Evolutionary conservation across 306 rosid species (phyloP), one percentile per base, ranked within the genome.

Genomic region (Neltuma alba): DNA sequence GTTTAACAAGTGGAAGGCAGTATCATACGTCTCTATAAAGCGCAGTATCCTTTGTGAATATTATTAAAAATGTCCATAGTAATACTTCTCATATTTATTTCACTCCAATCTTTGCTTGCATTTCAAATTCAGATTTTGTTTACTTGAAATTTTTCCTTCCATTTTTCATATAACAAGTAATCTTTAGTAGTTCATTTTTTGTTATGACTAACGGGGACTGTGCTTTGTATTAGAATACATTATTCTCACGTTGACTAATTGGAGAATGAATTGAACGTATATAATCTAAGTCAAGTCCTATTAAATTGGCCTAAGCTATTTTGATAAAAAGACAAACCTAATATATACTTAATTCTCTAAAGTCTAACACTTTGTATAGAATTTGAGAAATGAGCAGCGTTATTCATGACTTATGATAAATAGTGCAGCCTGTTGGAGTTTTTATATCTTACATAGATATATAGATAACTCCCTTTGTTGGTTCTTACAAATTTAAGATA

Each of bases 41-140:
- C 97, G 98, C 84, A 94, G 98, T 94, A 94, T 94, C 97, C 98
- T 94, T 85, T 69, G 8, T 10, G 70, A 69, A 11, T 74, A 42
- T 37, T 40, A 4, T 72, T 79, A 47, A n/a, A 21, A 8, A 48
- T 70, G 47, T 68, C 48, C 34, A 18, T 36, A 37, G 4, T 61
- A 40, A 62, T 28, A 8, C 42, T 36, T 7, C 71, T 28, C 57
- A 0, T 37, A 57, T 58, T n/a, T 80, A 31, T 23, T 64, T 31
- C 30, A 66, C 42, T 55, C 15, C 65, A 45, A 21, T 20, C 66
- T 61, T 34, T 63, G 16, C 65, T 68, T 42, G 42, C 54, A 12
- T 74, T 74, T 15, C 37, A 57, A 25, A 1, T 34, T 23, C 9
- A 11, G 27, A 41, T 20, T 50, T 73, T 52, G 23, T 30, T 47